These are phyloP conservation scores for Corinectria fuckeliana DNA, from an alignment of 2,329 filamentous ascomycete species.

Conservation along the genomic window DNA sequence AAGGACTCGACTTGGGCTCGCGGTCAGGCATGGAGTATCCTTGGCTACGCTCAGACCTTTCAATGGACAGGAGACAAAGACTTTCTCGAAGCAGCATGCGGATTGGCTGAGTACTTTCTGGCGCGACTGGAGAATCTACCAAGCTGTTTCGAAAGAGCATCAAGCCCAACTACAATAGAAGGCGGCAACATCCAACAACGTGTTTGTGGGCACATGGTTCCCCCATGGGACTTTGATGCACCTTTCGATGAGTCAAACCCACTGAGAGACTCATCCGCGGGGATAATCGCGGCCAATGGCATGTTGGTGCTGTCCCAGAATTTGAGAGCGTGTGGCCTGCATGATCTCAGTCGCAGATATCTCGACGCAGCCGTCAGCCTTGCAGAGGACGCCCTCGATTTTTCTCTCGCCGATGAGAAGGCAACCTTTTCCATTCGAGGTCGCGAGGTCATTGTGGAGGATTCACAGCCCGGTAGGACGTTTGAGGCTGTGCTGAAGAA, in stretches of 20 bases:
- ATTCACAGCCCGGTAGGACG: background rate
- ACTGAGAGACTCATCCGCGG: slow-evolving; percentile 46
- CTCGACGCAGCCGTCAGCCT: slow-evolving; percentile 39
- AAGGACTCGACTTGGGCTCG: slow-evolving; percentile 57
- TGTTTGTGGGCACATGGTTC: slow-evolving; percentile 37
- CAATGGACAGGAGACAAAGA: slow-evolving; percentile 52
- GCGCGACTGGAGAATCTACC: slow-evolving; percentile 45
- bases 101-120: slow-evolving; percentile 58
- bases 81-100: slow-evolving; percentile 53
- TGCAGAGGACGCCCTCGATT: slow-evolving; percentile 40
- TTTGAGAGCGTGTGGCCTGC: slow-evolving; percentile 26
- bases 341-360: slow-evolving; percentile 30
- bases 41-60: slow-evolving; percentile 58
- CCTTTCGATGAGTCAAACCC: slow-evolving; percentile 43
- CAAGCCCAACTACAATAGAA: background rate
- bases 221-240: slow-evolving; percentile 56
- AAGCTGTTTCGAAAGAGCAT: slow-evolving; percentile 35
- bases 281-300: slow-evolving; percentile 48
- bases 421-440: background rate
- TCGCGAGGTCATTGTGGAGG: background rate
- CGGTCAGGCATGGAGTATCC: slow-evolving; percentile 59
- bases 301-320: slow-evolving; percentile 47
- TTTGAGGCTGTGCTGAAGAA: slow-evolving; percentile 40
- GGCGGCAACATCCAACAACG: background rate
- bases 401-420: slow-evolving; percentile 33